Conservation (phyloP, 2,329 filamentous ascomycete genomes). For the Westerdykella ornata region DNA sequence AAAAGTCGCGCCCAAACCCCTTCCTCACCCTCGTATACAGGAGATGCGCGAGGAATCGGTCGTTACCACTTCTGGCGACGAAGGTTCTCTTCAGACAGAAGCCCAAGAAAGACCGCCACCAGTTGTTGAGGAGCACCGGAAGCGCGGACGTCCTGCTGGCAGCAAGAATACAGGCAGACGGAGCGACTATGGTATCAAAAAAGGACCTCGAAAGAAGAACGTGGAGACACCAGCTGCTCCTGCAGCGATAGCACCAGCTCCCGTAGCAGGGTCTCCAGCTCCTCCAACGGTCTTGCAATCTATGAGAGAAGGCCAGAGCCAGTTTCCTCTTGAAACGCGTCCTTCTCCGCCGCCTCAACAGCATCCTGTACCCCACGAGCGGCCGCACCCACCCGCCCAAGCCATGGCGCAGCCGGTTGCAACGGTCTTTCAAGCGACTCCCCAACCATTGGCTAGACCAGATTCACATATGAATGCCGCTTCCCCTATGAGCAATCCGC, state of each 20-base stretch:
- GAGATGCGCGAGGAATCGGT: constrained; percentile 42
- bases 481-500: constrained; percentile 1
- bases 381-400: constrained; percentile 8
- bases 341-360: constrained; percentile 11
- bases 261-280: constrained; percentile 9
- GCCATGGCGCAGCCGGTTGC: constrained; percentile 25
- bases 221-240: constrained; percentile 16
- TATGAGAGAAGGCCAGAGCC: constrained; percentile 34
- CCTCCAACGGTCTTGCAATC: constrained; percentile 29
- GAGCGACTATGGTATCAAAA: constrained; percentile 45
- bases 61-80: constrained; percentile 32
- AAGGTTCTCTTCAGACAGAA: constrained; percentile 21
- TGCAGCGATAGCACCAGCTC: constrained; percentile 15
- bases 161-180: constrained; percentile 44
- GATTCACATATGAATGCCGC: not conserved
- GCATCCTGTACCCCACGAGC: not conserved
- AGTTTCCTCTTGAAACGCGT: constrained; percentile 32
- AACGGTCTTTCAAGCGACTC: constrained; percentile 32
- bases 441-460: constrained; percentile 16
- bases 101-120: constrained; percentile 8
- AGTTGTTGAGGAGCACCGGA: constrained; percentile 22
- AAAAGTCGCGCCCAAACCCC: constrained; percentile 19
- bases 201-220: constrained; percentile 41
- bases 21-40: constrained; percentile 41
- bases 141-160: constrained; percentile 37